Evolutionary conservation across 1,139 yeast genomes (phyloP), one percentile per base, ranked within the genome.

Genomic region (Taphrina flavorubra): DNA sequence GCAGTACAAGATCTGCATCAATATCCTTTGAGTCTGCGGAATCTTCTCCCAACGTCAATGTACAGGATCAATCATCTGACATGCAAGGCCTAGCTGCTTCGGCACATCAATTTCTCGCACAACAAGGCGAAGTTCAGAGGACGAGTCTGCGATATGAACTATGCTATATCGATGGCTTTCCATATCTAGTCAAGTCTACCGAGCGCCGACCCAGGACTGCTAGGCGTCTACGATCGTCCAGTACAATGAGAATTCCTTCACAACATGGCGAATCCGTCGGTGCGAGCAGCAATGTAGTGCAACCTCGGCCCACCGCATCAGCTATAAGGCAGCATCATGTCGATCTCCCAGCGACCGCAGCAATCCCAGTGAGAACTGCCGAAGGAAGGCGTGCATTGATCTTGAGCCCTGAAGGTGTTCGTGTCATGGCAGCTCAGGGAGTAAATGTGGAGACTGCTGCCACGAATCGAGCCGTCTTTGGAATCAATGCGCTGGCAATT

Each of bases 401-500:
- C 7, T 40, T 63, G 55, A 53, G 61, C 20, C 67, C 67, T 8
- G 67, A 63, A 46, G 67, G 61, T 34, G 61, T 63, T 7, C 60
- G 61, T 5, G 67, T 55, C 47, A 63, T 63, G 67, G 59, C 67
- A 20, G 61, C 59, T 7, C 67, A 55, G 20, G 67, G 67, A 7
- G 61, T 63, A 18, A 55, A 55, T 18, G 56, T 57, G 25, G 51
- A 51, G n/a, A 44, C 59, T 13, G 44, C 55, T n/a, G 59, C 59
- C 10, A 25, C 20, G n/a, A 25, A 51, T n/a, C 18, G 58, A 20
- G 42, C 51, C 16, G 37, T 14, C 16, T 18, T 56, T 14, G 62
- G 62, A 2, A n/a, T 55, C 25, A 51, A 14, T 44, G 13, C 59
- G n/a, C 13, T 46, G 3, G 42, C 37, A 16, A 16, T 62, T 8